phyloP scores from a whole-genome alignment of 2,329 filamentous ascomycete genomes.

The Sporothrix pseudoabietina region DNA sequence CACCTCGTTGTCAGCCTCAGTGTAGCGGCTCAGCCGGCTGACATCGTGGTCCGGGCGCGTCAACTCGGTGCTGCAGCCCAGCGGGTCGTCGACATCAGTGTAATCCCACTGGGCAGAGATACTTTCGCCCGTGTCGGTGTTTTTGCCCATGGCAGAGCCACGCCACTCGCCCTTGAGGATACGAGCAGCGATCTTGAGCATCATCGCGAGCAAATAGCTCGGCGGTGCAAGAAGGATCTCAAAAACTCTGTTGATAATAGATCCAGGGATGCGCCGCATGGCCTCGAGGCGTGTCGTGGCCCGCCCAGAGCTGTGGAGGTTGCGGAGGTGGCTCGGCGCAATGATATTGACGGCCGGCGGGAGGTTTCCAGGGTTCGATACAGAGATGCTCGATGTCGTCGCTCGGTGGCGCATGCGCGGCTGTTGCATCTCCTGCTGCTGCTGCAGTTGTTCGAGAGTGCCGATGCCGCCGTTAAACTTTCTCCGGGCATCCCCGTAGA shows the following conservation, averaged over 20 bases:
- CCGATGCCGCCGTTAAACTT: slow-evolving; percentile 2
- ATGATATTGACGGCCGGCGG: slow-evolving; percentile 69
- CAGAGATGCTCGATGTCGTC: slow-evolving; percentile 53
- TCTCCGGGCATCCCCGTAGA: slow-evolving; percentile 32
- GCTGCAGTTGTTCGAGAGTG: slow-evolving; percentile 1
- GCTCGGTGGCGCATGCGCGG: slow-evolving; percentile 56
- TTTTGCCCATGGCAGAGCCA: slow-evolving; percentile 57
- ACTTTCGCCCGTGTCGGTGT: slow-evolving; percentile 55
- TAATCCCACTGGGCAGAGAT: slow-evolving; percentile 65
- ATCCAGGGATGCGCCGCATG: slow-evolving; percentile 58
- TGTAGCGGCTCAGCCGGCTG: slow-evolving; percentile 24
- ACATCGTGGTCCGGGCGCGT: neutral
- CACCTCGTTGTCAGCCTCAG: slow-evolving; percentile 31
- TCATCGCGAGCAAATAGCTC: slow-evolving; percentile 72
- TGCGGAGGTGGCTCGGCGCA: slow-evolving; percentile 41
- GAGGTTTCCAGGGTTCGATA: slow-evolving; percentile 60
- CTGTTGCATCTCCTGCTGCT: slow-evolving; percentile 28
- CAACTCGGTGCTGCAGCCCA: slow-evolving; percentile 31
- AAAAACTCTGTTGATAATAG: slow-evolving; percentile 74
- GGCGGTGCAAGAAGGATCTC: slow-evolving; percentile 80
- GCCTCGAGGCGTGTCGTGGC: slow-evolving; percentile 48
- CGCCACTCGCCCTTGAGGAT: slow-evolving; percentile 68
- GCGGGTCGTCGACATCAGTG: slow-evolving; percentile 49
- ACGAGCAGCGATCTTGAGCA: slow-evolving; percentile 77
- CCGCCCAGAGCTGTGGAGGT: slow-evolving; percentile 31